phyloP scores from a whole-genome alignment of 1,284 basidiomycete genomes.

The Sporisorium exsertum region DNA sequence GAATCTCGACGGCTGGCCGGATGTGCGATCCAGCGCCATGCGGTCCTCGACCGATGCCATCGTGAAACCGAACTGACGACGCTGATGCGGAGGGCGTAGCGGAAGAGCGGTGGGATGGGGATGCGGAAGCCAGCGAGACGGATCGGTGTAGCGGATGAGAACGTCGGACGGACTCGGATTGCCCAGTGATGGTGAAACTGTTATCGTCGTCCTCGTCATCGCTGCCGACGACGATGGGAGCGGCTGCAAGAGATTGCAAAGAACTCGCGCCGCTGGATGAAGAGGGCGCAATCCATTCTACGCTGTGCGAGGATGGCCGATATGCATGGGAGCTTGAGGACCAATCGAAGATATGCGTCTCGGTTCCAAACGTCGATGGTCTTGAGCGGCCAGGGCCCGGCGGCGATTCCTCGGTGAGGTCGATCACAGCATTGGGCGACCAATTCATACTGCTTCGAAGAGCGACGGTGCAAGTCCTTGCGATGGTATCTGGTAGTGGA shows the following conservation, averaged over 20 bases:
- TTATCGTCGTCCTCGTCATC: constrained; percentile 44
- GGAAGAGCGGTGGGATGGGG: constrained; percentile 5
- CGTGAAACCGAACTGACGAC: constrained; percentile 30
- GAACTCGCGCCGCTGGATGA: constrained; percentile 1
- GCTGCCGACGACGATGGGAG: constrained; percentile 37
- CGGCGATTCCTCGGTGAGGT: constrained; percentile 58
- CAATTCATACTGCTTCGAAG: constrained; percentile 16
- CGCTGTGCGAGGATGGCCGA: background rate
- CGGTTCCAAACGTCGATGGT: constrained; percentile 1
- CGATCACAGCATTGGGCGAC: constrained; percentile 37
- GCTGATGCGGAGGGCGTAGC: background rate
- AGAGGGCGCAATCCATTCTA: background rate
- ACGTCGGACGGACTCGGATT: constrained; percentile 17
- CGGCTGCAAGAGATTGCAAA: background rate
- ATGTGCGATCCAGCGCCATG: constrained; percentile 29
- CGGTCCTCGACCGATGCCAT: constrained; percentile 37
- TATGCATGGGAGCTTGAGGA: constrained; percentile 2
- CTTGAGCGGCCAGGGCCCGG: constrained; percentile 26
- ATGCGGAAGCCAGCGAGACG: constrained; percentile 3
- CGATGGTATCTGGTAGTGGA: background rate
- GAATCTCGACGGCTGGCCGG: constrained; percentile 23
- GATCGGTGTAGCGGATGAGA: constrained; percentile 15
- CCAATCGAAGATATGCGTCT: constrained; percentile 34
- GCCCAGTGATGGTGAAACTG: constrained; percentile 38
- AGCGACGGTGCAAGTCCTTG: background rate